phyloP scores from a whole-genome alignment of 805 yeast species.

The Osmozyma mogii region DNA sequence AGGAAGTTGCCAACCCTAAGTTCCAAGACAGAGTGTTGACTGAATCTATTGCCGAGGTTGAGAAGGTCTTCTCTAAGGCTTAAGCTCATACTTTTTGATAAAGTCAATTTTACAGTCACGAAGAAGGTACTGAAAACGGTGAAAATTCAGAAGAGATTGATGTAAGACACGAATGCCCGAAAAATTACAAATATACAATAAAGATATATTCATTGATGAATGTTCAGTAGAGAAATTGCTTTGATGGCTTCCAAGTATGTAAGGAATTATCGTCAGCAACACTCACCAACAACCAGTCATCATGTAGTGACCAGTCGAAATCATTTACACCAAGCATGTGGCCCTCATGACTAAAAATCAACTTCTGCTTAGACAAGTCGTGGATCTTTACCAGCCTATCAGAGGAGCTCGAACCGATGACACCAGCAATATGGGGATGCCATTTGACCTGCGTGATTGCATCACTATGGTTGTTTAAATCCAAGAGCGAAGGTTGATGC shows the following conservation, averaged over 20 bases:
- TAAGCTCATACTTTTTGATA: no score
- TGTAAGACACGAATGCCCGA: no score
- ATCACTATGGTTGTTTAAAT: constrained; percentile 37
- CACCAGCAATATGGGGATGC: constrained; percentile 50
- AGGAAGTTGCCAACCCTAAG: constrained; percentile 76
- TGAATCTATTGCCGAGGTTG: constrained; percentile 89
- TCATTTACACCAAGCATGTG: constrained; percentile 86
- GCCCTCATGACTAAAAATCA: constrained; percentile 71
- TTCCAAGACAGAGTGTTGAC: constrained; percentile 89
- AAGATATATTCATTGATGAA: not conserved
- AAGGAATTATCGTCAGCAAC: constrained; percentile 80
- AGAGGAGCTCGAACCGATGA: constrained; percentile 60
- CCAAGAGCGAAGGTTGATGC: constrained; percentile 4
- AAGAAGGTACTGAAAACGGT: no score
- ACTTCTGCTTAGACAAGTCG: constrained; percentile 35
- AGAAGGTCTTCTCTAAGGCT: constrained; percentile 62
- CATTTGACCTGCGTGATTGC: constrained; percentile 63
- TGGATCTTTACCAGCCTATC: constrained; percentile 58
- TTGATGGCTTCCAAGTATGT: constrained; percentile 77
- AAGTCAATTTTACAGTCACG: no score
- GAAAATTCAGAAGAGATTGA: no score
- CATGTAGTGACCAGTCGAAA: constrained; percentile 71
- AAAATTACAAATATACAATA: no score
- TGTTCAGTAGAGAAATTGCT: not conserved
- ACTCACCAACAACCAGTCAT: constrained; percentile 62